Evolutionary conservation across 768 basidiomycete genomes (phyloP).

Genomic region (Candolleomyces efflorescens): DNA sequence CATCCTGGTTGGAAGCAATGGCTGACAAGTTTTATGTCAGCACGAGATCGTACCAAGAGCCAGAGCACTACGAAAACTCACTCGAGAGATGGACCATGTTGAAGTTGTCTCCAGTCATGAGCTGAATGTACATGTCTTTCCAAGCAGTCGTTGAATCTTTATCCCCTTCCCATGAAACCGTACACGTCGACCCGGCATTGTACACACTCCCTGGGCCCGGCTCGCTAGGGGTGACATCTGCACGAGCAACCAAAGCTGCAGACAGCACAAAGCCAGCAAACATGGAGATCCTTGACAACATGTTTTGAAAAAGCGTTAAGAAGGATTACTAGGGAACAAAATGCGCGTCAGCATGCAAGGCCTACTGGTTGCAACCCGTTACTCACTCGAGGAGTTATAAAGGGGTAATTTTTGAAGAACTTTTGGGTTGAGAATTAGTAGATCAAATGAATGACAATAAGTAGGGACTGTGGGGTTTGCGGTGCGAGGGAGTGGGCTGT

Average conservation of each 20-base stretch:
- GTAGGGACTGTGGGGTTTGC: no score
- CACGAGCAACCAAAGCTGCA: conserved; percentile 38
- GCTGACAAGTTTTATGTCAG: conserved; percentile 34
- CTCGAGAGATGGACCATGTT: conserved; percentile 65
- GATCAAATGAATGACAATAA: no score
- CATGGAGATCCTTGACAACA: conserved; percentile 36
- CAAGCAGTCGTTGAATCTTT: conserved; percentile 47
- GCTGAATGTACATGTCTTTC: conserved; percentile 69
- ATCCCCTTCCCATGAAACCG: conserved; percentile 58
- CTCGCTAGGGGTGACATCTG: conserved; percentile 53
- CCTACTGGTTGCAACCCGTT: neutral
- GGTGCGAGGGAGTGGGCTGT: no score
- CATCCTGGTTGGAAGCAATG: conserved; percentile 58
- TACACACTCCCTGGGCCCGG: conserved; percentile 59
- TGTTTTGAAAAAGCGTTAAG: conserved; percentile 11
- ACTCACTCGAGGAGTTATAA: no score
- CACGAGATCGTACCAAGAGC: neutral
- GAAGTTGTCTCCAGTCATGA: conserved; percentile 77
- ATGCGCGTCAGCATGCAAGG: neutral
- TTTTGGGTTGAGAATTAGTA: no score
- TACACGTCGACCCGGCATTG: conserved; percentile 53
- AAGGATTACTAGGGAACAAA: neutral
- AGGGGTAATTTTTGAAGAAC: no score
- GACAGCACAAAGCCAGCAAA: conserved; percentile 34
- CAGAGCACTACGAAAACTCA: conserved; percentile 27